Evolutionary conservation across 2,329 filamentous ascomycete species (phyloP), one percentile per base, ranked within the genome.

Genomic region (Lithohypha guttulata): DNA sequence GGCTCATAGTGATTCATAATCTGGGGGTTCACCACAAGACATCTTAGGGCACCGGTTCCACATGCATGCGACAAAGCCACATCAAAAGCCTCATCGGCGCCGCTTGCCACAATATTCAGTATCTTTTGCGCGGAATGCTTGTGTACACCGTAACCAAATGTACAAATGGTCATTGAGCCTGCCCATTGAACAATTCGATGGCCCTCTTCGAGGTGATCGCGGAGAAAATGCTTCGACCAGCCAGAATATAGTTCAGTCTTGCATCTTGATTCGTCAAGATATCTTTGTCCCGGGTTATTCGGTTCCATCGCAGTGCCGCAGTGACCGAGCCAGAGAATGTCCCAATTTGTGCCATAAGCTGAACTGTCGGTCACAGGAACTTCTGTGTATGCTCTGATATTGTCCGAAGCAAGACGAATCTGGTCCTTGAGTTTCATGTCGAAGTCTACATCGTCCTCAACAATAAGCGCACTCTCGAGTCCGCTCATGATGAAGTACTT

Each of bases 291-390:
- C 10, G 32, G 40, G 2, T 18, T 27, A 2, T n/a, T 21, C 10
- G 17, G 8, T 11, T 27, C 35, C 10, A 33, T 26, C 6, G 25
- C 28, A 5, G 43, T 43, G n/a, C 64, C 64, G 42, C 68, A 70
- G 42, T 69, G 65, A 17, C 69, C 69, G 1, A 70, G 51, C 68
- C 68, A 71, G 6, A 72, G 59, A 2, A 71, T 44, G 42, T 73
- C 69, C 70, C 69, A 73, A 42, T 62, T 54, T 41, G 65, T 63
- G n/a, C 69, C 67, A 38, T 70, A 73, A 0, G 69, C 35, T 3
- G 25, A 33, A 3, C 23, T 17, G 14, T 35, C 27, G 10, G 10
- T 19, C 10, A 19, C 13, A 7, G 41, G 25, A 4, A 30, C 30
- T 13, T 15, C 21, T 3, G 36, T 41, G 18, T 34, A 41, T 20